These are phyloP conservation scores for Globisporangium abappressorium DNA, from an alignment of 352 stramenopile species.

Conservation along the genomic window DNA sequence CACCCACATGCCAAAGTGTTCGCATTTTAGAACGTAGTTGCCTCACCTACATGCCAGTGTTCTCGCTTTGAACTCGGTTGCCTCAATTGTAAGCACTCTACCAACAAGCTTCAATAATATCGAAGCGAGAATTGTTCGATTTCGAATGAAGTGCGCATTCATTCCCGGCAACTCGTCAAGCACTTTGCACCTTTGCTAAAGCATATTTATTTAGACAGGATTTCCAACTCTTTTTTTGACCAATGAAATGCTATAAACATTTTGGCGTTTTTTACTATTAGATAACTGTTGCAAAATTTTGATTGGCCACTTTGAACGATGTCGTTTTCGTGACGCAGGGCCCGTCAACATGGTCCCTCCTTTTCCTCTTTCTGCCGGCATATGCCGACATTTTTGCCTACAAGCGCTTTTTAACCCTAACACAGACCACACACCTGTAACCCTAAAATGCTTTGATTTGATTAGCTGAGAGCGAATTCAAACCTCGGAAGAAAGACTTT, in stretches of 20 bases:
- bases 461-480: too few species aligned
- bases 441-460: too few species aligned
- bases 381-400: too few species aligned
- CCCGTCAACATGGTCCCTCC: slow-evolving; percentile 5
- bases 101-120: background rate
- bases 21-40: background rate
- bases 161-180: background rate
- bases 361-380: background rate
- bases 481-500: too few species aligned
- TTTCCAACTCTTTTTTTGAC: background rate
- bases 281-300: background rate
- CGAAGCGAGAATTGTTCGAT: background rate
- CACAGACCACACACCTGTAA: too few species aligned
- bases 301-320: background rate
- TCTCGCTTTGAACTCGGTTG: background rate
- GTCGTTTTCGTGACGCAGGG: background rate
- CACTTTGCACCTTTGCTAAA: background rate
- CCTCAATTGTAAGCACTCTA: background rate
- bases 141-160: slow-evolving; percentile 2
- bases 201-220: background rate
- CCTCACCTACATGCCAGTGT: background rate
- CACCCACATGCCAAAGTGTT: background rate
- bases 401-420: too few species aligned
- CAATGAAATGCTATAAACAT: background rate
- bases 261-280: background rate